Base-by-base conservation (phyloP, 805 yeast species). In the Candida rishiriensis region DNA sequence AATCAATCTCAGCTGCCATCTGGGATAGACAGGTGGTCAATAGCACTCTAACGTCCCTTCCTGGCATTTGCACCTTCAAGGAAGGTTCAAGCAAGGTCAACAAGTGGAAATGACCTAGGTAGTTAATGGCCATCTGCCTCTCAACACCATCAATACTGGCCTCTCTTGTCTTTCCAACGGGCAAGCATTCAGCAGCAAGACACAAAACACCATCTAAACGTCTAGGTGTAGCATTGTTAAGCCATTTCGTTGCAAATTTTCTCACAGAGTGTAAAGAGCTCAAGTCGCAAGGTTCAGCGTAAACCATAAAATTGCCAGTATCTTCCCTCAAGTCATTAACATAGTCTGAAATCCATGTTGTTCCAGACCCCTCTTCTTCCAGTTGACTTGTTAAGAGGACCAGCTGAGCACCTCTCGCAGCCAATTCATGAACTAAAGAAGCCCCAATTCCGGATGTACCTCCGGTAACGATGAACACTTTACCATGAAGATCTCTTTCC, bases 361-460 rank as follows among this genome's bases (percentile, higher is more conserved):
- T 46, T 7, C 57, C 59, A 29, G 55, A 46, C 10, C 52, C 54
- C 46, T 74, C 77, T 38, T 72, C 74, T 55, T 85, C 89, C 3
- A 78, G 61, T 15, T 73, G 63, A 4, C 81, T 73, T 35, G 91
- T 69, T 32, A 86, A 83, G 37, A 91, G 58, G 29, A 93, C 78
- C 40, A 91, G 55, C 60, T 93, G 98, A 0, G 98, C 97, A 3
- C 99, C 99, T 40, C 78, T 66, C 0, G 52, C 43, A 0, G 97
- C 97, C 55, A 93, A 61, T 29, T 89, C 89, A 32, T 73, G 70
- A 0, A 79, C 93, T 3, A 86, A 75, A 3, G 78, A 75, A 0
- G 91, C 84, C 0, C 99, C 99, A 48, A 88, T 61, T 0, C 98
- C 97, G 1, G 95, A 76, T 0, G 98, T 91, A 2, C 96, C 99